Conservation (phyloP, 2,329 filamentous ascomycete species). For the Colletotrichum phormii region DNA sequence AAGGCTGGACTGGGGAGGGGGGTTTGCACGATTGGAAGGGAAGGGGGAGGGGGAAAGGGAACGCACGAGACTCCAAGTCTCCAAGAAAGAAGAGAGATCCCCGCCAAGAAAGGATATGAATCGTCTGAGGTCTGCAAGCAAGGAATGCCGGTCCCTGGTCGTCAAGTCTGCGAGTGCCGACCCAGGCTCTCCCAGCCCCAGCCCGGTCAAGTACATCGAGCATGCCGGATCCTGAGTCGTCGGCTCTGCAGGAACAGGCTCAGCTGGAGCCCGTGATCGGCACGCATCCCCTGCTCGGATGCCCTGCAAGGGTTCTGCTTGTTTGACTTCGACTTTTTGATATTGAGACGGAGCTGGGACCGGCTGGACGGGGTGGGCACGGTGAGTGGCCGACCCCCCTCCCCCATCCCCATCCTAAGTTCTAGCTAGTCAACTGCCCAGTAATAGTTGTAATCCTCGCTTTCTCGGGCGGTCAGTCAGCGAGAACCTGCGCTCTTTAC, state of each 20-base stretch:
- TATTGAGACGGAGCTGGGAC: slow-evolving; percentile 1
- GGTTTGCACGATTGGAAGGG: too few relatives aligned
- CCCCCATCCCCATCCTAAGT: neutral
- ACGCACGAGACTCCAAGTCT: neutral
- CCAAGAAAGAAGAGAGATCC: neutral
- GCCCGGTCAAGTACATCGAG: neutral
- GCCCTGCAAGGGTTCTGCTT: slow-evolving; percentile 14
- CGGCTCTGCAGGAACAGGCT: slow-evolving; percentile 23
- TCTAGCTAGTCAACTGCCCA: too few relatives aligned
- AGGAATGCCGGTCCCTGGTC: slow-evolving; percentile 11
- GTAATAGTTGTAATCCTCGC: neutral
- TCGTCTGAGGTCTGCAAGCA: slow-evolving; percentile 31
- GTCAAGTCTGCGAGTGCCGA: neutral
- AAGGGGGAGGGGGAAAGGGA: neutral
- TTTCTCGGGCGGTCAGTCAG: neutral
- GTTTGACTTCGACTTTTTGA: slow-evolving; percentile 5
- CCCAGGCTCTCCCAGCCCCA: neutral
- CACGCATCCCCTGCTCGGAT: neutral
- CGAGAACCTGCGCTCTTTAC: neutral
- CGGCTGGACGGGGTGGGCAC: slow-evolving; percentile 9
- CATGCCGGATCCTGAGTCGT: slow-evolving; percentile 5
- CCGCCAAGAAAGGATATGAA: slow-evolving; percentile 5
- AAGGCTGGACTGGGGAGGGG: neutral
- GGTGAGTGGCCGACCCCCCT: neutral
- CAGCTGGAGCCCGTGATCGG: neutral